Percentiles rank a stretch among this genome's conserved stretches.
Conservation (phyloP, 768 basidiomycete genomes). For the Calocera cornea region DNA sequence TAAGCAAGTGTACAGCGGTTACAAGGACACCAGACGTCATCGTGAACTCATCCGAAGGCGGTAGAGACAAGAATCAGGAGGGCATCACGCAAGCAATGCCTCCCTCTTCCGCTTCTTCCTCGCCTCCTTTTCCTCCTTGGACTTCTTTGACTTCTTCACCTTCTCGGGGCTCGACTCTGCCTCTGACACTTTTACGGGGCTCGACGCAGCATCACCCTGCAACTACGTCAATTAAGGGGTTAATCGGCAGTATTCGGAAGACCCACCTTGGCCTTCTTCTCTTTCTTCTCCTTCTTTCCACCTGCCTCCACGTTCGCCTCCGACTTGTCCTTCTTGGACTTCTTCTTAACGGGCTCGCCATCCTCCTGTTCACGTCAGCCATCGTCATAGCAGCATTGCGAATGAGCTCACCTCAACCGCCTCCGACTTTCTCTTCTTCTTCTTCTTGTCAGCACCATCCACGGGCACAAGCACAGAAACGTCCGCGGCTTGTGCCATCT, state of each 20-base stretch:
- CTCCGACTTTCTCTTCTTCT: slow-evolving; percentile 23
- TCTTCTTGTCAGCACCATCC: slow-evolving; percentile 17
- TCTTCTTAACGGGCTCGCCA: slow-evolving; percentile 16
- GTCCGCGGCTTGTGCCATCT: slow-evolving; percentile 16
- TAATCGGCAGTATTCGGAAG: neutral
- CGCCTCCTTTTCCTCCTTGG: slow-evolving; percentile 11
- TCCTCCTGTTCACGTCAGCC: slow-evolving; percentile 46
- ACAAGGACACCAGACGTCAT: neutral
- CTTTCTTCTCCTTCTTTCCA: slow-evolving; percentile 12
- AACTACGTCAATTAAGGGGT: slow-evolving; percentile 8
- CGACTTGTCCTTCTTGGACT: slow-evolving; percentile 31
- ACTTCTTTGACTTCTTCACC: slow-evolving; percentile 9
- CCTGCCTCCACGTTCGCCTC: slow-evolving; percentile 18
- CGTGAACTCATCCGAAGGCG: neutral
- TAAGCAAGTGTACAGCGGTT: neutral
- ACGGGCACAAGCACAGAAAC: neutral
- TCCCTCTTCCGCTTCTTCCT: slow-evolving; percentile 13
- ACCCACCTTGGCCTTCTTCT: neutral
- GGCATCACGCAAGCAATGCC: neutral
- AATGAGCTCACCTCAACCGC: slow-evolving; percentile 10
- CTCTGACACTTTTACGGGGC: neutral
- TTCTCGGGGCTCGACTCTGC: neutral
- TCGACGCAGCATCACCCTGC: slow-evolving; percentile 4
- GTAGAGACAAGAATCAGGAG: neutral
- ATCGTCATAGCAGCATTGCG: slow-evolving; percentile 33